These are phyloP conservation scores for Beauveria medogensis DNA, from an alignment of 2,329 filamentous ascomycete species.

Conservation along the genomic window DNA sequence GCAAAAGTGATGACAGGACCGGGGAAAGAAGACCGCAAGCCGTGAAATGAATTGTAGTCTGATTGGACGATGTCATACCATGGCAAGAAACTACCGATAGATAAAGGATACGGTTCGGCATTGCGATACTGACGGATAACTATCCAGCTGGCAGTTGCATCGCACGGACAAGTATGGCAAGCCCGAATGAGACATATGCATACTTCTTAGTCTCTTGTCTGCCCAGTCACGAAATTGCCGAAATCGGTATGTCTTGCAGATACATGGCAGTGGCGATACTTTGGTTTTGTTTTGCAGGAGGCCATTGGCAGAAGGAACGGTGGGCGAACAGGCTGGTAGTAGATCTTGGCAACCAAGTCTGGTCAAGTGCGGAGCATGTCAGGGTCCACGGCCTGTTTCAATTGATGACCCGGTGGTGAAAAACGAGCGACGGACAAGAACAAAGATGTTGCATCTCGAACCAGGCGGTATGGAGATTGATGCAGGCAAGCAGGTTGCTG, in stretches of 20 bases:
- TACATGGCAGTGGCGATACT: not conserved
- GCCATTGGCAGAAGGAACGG: not conserved
- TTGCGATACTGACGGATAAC: not conserved
- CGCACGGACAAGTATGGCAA: not conserved
- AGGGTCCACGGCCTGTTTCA: not conserved
- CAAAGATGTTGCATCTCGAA: not conserved
- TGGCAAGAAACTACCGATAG: not conserved
- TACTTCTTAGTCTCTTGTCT: not conserved
- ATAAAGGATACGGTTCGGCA: not conserved
- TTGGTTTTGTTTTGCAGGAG: not conserved
- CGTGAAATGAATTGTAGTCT: not conserved
- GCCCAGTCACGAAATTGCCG: not conserved
- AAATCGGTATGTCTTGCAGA: not conserved
- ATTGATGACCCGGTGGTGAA: not conserved
- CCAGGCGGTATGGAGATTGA: not conserved
- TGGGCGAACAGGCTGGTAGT: not conserved
- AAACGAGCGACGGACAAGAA: too few species aligned
- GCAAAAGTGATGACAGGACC: not conserved
- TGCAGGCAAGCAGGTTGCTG: not conserved
- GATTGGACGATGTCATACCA: not conserved
- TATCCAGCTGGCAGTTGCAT: not conserved
- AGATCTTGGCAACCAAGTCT: not conserved
- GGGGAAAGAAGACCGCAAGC: not conserved
- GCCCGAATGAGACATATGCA: not conserved
- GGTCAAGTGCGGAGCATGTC: not conserved